These are phyloP conservation scores for Boletus barrowsii DNA, from an alignment of 768 basidiomycete species.

Conservation along the genomic window DNA sequence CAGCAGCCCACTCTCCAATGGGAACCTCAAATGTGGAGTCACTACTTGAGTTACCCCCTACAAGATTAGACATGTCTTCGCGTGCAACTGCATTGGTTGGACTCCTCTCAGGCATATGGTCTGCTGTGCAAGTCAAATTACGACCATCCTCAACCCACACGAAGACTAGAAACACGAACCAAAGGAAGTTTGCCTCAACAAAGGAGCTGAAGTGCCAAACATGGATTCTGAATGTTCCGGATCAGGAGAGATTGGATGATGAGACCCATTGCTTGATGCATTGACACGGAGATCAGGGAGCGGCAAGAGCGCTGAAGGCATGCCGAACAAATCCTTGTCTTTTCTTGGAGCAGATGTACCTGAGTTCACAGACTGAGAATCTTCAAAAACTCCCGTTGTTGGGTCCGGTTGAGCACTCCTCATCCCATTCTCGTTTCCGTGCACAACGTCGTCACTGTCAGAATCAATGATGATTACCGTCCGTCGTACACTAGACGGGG, in stretches of 20 bases:
- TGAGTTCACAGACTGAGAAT: neutral
- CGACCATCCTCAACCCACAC: neutral
- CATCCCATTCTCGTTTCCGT: neutral
- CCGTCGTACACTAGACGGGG: neutral
- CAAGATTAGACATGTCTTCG: neutral
- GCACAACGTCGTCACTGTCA: conserved; percentile 43
- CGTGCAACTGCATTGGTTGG: neutral
- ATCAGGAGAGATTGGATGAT: neutral
- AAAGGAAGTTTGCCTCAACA: conserved; percentile 4
- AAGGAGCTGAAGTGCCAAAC: conserved; percentile 19
- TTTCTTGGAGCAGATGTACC: neutral
- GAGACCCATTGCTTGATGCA: neutral
- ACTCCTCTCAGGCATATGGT: neutral
- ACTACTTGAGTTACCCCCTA: neutral
- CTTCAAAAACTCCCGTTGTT: neutral
- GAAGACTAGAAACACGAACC: conserved; percentile 14
- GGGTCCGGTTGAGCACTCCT: neutral
- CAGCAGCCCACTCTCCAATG: conserved; percentile 63
- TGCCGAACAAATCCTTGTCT: conserved; percentile 18
- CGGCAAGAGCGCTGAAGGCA: conserved; percentile 26
- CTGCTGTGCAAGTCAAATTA: conserved; percentile 3
- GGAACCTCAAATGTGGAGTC: conserved; percentile 13
- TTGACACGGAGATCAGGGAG: neutral
- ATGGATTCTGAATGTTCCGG: conserved; percentile 1
- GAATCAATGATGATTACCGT: conserved; percentile 60